Conservation (phyloP, 108 stramenopile genomes). For the Poteriospumella lacustris region DNA sequence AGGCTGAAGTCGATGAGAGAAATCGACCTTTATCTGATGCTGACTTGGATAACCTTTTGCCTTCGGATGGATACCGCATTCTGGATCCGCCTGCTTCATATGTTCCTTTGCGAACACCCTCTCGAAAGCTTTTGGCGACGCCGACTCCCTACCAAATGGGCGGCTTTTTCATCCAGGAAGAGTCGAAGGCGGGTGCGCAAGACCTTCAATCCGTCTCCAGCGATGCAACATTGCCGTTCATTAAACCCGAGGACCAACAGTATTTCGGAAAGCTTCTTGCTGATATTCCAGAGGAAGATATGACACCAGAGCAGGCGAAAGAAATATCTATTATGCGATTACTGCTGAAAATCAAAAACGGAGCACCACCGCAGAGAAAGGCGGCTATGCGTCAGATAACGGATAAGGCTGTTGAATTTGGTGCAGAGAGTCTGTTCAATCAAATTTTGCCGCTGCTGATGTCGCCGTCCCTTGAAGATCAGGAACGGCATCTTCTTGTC, state of each 20-base stretch:
- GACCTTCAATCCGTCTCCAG: conserved; percentile 54
- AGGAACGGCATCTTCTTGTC: conserved; percentile 95
- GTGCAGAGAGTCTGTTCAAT: conserved; percentile 91
- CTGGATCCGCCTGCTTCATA: conserved; percentile 81
- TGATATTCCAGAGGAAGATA: conserved; percentile 53
- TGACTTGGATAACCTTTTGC: conserved; percentile 88
- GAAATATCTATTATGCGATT: conserved; percentile 71
- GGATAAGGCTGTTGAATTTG: conserved; percentile 84
- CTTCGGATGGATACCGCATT: conserved; percentile 75
- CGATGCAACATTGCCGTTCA: conserved; percentile 75
- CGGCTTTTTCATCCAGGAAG: conserved; percentile 82
- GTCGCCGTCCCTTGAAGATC: conserved; percentile 95
- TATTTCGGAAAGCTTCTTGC: conserved; percentile 94
- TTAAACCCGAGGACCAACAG: conserved; percentile 92
- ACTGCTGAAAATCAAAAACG: conserved; percentile 94
- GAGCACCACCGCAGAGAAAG: conserved; percentile 95
- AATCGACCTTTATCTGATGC: conserved; percentile 91
- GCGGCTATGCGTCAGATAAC: conserved; percentile 97
- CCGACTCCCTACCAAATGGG: conserved; percentile 78
- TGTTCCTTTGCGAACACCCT: conserved; percentile 83
- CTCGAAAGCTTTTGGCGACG: conserved; percentile 76
- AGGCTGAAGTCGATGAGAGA: conserved; percentile 87
- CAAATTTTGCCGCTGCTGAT: conserved; percentile 92
- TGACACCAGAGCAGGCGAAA: conserved; percentile 49
- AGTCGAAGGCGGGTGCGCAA: conserved; percentile 54